These are phyloP conservation scores for Hordeum pubiflorum DNA, from an alignment of 202 grass and related monocot species.

Conservation along the genomic window DNA sequence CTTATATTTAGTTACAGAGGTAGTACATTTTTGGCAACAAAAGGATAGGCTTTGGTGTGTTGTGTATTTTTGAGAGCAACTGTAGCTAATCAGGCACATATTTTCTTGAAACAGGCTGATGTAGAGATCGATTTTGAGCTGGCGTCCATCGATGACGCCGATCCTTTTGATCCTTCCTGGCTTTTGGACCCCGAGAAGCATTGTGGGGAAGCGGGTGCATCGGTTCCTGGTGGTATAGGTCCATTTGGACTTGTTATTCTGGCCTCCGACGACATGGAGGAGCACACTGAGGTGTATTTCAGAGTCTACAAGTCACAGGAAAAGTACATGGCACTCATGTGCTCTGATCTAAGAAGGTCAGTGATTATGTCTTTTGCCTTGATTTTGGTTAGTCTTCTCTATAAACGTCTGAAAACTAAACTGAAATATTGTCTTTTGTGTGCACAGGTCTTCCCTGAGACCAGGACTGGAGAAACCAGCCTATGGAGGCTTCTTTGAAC, in stretches of 20 bases:
- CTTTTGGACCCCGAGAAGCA: not conserved
- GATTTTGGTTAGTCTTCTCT: not conserved
- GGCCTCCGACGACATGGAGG: not conserved
- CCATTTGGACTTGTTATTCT: not conserved
- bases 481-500: slow-evolving; percentile 40
- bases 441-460: slow-evolving; percentile 52
- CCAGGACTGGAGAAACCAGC: slow-evolving; percentile 45
- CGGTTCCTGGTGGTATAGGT: not conserved
- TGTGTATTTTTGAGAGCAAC: not conserved
- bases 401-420: not conserved
- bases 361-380: not conserved
- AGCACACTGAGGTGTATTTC: slow-evolving; percentile 50
- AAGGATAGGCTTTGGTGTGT: not conserved
- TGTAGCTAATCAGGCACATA: slow-evolving; percentile 22
- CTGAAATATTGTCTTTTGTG: not conserved
- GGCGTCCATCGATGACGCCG: slow-evolving; percentile 30
- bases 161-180: slow-evolving; percentile 19
- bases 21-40: no score
- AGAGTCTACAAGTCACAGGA: slow-evolving; percentile 45
- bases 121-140: slow-evolving; percentile 31
- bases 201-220: not conserved
- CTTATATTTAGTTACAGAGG: no score
- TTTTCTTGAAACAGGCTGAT: slow-evolving; percentile 53
- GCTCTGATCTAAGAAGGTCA: slow-evolving; percentile 48
- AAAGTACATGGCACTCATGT: slow-evolving; percentile 51